phyloP scores from a whole-genome alignment of 2,329 filamentous ascomycete genomes.

The Cordyceps pruinosa region DNA sequence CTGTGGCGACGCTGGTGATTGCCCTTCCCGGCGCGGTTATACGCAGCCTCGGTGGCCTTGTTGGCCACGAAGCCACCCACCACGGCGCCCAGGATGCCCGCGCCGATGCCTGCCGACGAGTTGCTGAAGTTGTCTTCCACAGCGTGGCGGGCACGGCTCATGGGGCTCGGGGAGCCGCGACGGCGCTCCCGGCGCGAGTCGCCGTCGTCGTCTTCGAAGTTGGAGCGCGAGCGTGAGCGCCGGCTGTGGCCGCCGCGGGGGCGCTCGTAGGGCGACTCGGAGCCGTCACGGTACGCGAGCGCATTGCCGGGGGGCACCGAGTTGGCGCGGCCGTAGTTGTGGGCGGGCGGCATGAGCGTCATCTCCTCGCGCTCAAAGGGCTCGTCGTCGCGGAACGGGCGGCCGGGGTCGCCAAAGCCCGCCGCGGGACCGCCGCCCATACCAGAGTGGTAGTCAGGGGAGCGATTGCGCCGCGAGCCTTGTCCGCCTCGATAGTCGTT shows the following conservation, averaged over 20 bases:
- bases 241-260: conserved; percentile 1
- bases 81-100: conserved; percentile 46
- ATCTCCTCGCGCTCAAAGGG: conserved; percentile 23
- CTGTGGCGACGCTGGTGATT: conserved; percentile 20
- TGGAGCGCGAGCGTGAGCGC: conserved; percentile 18
- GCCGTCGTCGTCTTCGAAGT: conserved; percentile 12
- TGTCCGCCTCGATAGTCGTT: conserved; percentile 4
- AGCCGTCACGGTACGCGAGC: conserved; percentile 22
- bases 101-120: conserved; percentile 42
- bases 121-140: conserved; percentile 42
- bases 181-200: conserved; percentile 3
- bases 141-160: conserved; percentile 34
- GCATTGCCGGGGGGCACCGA: conserved; percentile 25
- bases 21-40: conserved; percentile 21
- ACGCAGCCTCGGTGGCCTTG: conserved; percentile 38
- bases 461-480: conserved; percentile 17
- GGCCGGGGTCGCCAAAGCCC: conserved; percentile 11
- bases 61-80: conserved; percentile 48
- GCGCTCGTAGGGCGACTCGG: conserved; percentile 15
- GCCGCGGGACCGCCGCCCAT: conserved; percentile 18
- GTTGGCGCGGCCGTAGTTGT: conserved; percentile 23
- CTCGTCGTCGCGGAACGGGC: conserved; percentile 21
- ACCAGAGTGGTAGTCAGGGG: conserved; percentile 27
- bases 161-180: conserved; percentile 22
- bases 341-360: conserved; percentile 21